Evolutionary conservation across 179 eudicot genomes (phyloP), one percentile per base, ranked within the genome.

Genomic region (Gypsophila paniculata): DNA sequence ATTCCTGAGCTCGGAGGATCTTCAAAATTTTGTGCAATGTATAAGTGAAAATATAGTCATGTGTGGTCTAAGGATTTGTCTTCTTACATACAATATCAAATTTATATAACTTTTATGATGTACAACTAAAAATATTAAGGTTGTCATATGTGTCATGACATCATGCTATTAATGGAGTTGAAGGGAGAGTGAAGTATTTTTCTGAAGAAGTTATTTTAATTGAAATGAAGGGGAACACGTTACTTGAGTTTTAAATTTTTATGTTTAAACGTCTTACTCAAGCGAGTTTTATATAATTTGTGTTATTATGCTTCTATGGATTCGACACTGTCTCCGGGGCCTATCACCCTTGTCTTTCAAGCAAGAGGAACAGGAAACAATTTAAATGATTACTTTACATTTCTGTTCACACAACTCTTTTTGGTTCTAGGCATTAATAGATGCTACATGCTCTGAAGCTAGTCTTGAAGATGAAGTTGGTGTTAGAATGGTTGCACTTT

Each of bases 401-500:
- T 46, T 42, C 15, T 15, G 29, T 26, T 51, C 60, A 2, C 23
- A 21, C 48, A 53, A 44, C 54, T 36, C 49, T 65, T 61, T 36
- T 57, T 65, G 49, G 46, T 77, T 83, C 73, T 85, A 94, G 99
- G 96, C 99, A 46, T 72, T 94, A 82, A 88, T 94, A 78, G 99
- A 89, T 65, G 82, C 96, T 6, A 88, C 96, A 18, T 78, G 86
- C 73, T 72, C 91, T 21, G 96, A 85, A 68, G 85, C 74, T 44
- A 85, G 89, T 79, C 99, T 94, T 77, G 84, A 86, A 55, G 82
- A 94, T 68, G 99, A 94, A 86, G 86, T 79, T 82, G 94, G 99
- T 78, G 88, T 94, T 38, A 88, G 94, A 78, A 86, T 94, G 94
- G 94, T 89, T 65, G 94, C 99, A 39, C 86, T 94, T 80, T 94